phyloP scores from a whole-genome alignment of 192 early-diverging fungal species.

The Physocladia obscura region DNA sequence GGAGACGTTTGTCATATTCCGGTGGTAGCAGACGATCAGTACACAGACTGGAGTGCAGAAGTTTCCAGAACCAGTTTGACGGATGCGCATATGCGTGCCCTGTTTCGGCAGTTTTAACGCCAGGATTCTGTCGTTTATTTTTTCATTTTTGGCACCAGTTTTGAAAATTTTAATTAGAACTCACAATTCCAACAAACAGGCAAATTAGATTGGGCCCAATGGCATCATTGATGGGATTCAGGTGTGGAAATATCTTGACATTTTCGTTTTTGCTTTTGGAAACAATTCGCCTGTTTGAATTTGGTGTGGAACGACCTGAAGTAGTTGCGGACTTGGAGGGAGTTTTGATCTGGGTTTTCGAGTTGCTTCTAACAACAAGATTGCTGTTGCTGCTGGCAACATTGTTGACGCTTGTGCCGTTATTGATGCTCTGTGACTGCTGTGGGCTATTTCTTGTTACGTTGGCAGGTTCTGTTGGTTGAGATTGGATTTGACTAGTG shows the following conservation, averaged over 20 bases:
- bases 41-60: constrained; percentile 7
- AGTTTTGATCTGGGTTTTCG: too few species aligned
- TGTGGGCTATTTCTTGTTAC: too few species aligned
- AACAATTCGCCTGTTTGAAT: too few species aligned
- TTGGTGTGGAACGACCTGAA: too few species aligned
- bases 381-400: too few species aligned
- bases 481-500: too few species aligned
- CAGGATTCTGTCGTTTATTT: background rate
- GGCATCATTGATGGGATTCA: constrained; percentile 15
- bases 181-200: constrained; percentile 26
- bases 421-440: too few species aligned
- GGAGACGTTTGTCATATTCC: constrained; percentile 7
- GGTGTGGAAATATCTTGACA: background rate
- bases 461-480: too few species aligned
- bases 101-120: constrained; percentile 19
- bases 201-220: constrained; percentile 16
- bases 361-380: too few species aligned
- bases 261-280: too few species aligned
- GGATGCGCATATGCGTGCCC: constrained; percentile 29
- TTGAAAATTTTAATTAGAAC: background rate
- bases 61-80: constrained; percentile 30
- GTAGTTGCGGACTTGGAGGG: too few species aligned
- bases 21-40: constrained; percentile 13
- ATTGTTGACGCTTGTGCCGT: too few species aligned
- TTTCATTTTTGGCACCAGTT: background rate